Percentiles rank a stretch among this genome's conserved stretches.
Conservation (phyloP, 495 filamentous ascomycete genomes). For the Penicillium egyptiacum region DNA sequence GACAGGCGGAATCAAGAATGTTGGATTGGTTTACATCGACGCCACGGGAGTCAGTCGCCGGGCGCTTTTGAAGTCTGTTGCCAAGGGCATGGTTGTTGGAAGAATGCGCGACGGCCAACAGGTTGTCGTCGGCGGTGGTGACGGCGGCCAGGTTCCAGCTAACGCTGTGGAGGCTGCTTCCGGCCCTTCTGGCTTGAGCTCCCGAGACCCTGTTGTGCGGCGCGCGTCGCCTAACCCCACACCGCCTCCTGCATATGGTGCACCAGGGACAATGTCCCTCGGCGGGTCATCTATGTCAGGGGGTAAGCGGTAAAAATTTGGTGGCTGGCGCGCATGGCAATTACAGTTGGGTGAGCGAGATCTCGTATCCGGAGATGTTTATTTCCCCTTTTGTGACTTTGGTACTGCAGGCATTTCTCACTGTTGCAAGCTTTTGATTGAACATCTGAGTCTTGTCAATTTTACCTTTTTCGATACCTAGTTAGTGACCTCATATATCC, state of each 20-base stretch:
- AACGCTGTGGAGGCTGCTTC: conserved; percentile 11
- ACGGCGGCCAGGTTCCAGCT: conserved; percentile 58
- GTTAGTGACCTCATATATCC: background rate
- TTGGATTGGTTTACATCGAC: conserved; percentile 97
- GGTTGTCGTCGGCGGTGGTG: conserved; percentile 78
- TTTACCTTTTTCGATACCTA: conserved; percentile 6
- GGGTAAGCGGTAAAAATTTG: conserved; percentile 33
- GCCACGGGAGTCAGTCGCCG: conserved; percentile 85
- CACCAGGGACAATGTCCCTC: conserved; percentile 38
- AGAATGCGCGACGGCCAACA: conserved; percentile 80
- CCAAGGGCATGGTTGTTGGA: conserved; percentile 98
- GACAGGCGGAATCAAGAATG: conserved; percentile 88
- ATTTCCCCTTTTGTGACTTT: background rate
- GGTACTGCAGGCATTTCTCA: background rate
- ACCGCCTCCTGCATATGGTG: conserved; percentile 46
- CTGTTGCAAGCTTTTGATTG: background rate
- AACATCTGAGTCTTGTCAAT: background rate
- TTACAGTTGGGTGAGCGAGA: background rate
- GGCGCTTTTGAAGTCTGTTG: conserved; percentile 87
- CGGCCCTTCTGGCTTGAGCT: conserved; percentile 19
- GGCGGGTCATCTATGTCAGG: conserved; percentile 35
- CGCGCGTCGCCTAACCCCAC: conserved; percentile 36
- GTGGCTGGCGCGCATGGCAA: conserved; percentile 4
- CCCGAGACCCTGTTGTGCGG: conserved; percentile 28
- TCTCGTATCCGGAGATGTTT: background rate